Conservation (phyloP, 768 basidiomycete genomes). For the Terana coerulea region DNA sequence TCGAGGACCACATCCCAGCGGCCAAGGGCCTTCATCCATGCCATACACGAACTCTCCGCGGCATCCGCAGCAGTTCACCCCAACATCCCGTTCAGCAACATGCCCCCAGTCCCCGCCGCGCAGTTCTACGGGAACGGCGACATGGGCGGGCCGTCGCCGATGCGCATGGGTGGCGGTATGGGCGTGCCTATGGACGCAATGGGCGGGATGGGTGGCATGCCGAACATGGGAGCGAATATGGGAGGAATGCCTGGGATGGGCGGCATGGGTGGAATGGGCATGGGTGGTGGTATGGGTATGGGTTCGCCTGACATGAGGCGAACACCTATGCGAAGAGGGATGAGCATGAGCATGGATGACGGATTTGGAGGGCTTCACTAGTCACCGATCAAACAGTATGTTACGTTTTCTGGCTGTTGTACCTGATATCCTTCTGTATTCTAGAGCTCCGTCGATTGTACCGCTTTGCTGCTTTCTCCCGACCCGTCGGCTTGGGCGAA, state of each 20-base stretch:
- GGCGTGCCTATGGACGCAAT: slow-evolving; percentile 19
- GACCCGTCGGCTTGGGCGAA: background rate
- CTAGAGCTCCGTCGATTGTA: background rate
- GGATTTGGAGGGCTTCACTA: slow-evolving; percentile 23
- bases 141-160: slow-evolving; percentile 19
- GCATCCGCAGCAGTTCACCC: slow-evolving; percentile 27
- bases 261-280: slow-evolving; percentile 6
- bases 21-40: slow-evolving; percentile 4
- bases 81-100: slow-evolving; percentile 17
- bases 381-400: slow-evolving; percentile 3
- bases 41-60: slow-evolving; percentile 14
- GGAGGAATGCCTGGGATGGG: slow-evolving; percentile 18
- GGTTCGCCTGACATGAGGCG: slow-evolving; percentile 23
- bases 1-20: slow-evolving; percentile 1
- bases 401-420: background rate
- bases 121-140: slow-evolving; percentile 39
- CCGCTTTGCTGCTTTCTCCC: background rate
- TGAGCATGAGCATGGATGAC: slow-evolving; percentile 21
- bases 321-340: slow-evolving; percentile 20
- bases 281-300: slow-evolving; percentile 12
- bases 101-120: slow-evolving; percentile 32
- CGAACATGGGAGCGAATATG: slow-evolving; percentile 20
- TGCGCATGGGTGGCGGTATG: slow-evolving; percentile 32
- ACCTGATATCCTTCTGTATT: background rate
- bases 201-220: slow-evolving; percentile 14